A percentile compares a stretch with the other conserved stretches of the same genome.
phyloP scores from a whole-genome alignment of 2,329 filamentous ascomycete genomes.

The Pyrenochaeta sp. region DNA sequence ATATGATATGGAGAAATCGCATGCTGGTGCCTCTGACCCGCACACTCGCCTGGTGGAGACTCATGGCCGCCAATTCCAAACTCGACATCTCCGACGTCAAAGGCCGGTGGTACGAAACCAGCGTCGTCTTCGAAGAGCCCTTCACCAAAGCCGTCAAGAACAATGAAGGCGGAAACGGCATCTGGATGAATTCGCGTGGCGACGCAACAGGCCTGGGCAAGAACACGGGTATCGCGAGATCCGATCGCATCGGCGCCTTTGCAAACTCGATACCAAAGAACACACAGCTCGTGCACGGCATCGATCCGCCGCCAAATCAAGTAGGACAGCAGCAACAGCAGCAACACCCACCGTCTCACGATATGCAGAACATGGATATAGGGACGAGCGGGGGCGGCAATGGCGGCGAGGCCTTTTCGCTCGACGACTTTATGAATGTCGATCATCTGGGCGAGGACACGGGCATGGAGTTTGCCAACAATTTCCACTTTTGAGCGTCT shows the following conservation, averaged over 20 bases:
- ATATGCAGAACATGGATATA: constrained; percentile 22
- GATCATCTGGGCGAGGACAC: constrained; percentile 43
- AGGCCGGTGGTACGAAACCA: constrained; percentile 68
- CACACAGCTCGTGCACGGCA: constrained; percentile 49
- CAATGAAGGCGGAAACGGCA: constrained; percentile 52
- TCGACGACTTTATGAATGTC: constrained; percentile 55
- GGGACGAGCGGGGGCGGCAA: constrained; percentile 9
- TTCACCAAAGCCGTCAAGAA: constrained; percentile 44
- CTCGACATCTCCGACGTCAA: constrained; percentile 60
- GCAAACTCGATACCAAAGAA: constrained; percentile 50
- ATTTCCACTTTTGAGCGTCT: constrained; percentile 6
- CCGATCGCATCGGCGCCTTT: constrained; percentile 52
- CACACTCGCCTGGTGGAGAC: constrained; percentile 53
- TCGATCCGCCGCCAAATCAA: constrained; percentile 34
- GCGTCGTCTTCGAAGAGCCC: constrained; percentile 53
- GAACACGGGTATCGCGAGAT: constrained; percentile 35
- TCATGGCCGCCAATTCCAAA: constrained; percentile 41
- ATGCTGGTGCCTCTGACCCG: constrained; percentile 49
- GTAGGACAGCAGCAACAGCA: constrained; percentile 10
- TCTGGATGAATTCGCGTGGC: constrained; percentile 58
- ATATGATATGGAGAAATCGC: constrained; percentile 58
- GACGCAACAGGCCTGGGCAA: constrained; percentile 43
- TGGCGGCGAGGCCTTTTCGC: constrained; percentile 16
- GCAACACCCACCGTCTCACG: constrained; percentile 15
- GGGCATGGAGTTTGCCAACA: constrained; percentile 21